Percentiles rank a stretch among this genome's conserved stretches.
phyloP scores from a whole-genome alignment of 257 asterid genomes.

The Jasminum sambac region DNA sequence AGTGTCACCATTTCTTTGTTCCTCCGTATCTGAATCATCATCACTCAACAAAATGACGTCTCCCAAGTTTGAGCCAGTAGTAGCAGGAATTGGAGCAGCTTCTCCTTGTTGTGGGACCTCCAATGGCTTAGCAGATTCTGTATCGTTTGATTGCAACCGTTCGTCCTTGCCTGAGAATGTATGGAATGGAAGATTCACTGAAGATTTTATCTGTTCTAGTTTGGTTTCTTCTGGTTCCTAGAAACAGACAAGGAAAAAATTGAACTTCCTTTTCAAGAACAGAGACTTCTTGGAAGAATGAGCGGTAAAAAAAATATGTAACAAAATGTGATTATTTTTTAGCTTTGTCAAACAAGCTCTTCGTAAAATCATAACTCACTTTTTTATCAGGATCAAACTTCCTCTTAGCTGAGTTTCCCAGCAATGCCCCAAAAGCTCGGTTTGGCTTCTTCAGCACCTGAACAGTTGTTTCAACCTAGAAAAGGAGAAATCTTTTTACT shows the following conservation, averaged over 20 bases:
- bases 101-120: slow-evolving; percentile 26
- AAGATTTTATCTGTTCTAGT: slow-evolving; percentile 76
- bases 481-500: slow-evolving; percentile 10
- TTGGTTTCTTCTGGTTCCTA: slow-evolving; percentile 57
- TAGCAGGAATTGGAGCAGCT: slow-evolving; percentile 23
- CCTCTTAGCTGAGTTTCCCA: slow-evolving; percentile 73
- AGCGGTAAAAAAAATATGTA: too few species aligned
- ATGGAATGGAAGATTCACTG: slow-evolving; percentile 74
- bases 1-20: slow-evolving; percentile 29
- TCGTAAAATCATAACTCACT: slow-evolving; percentile 38
- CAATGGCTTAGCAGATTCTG: slow-evolving; percentile 25
- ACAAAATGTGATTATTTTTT: too few species aligned
- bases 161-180: slow-evolving; percentile 49
- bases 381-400: slow-evolving; percentile 61
- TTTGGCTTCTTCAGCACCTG: slow-evolving; percentile 75
- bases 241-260: slow-evolving; percentile 6
- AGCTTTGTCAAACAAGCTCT: not conserved
- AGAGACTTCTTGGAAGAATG: not conserved
- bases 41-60: slow-evolving; percentile 56
- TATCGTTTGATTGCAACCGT: slow-evolving; percentile 25
- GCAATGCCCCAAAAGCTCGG: slow-evolving; percentile 80
- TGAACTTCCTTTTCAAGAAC: slow-evolving; percentile 2
- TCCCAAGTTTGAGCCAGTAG: slow-evolving; percentile 37
- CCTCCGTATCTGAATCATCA: slow-evolving; percentile 55
- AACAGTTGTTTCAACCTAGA: slow-evolving; percentile 66